These are phyloP conservation scores for Candida ulmi DNA, from an alignment of 805 yeast genomes.

Conservation along the genomic window DNA sequence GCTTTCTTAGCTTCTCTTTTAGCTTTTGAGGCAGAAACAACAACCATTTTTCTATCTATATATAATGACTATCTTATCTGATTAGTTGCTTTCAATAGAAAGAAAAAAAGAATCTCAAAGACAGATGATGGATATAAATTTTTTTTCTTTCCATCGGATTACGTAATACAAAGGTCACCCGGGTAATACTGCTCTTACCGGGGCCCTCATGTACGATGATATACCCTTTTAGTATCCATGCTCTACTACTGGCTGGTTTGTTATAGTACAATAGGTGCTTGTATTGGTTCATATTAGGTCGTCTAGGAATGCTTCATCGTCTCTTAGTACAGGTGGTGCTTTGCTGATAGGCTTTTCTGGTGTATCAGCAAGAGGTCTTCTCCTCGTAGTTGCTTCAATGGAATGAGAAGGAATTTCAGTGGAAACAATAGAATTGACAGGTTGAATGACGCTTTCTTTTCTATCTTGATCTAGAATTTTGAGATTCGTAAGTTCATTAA, in stretches of 20 bases:
- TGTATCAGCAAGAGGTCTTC: too few relatives aligned
- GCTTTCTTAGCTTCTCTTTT: constrained; percentile 97
- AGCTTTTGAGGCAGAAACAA: constrained; percentile 83
- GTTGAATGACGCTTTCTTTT: too few relatives aligned
- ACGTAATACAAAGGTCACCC: neutral
- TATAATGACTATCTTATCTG: constrained; percentile 8
- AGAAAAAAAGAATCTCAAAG: neutral
- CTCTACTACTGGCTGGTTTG: neutral
- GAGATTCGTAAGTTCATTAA: constrained; percentile 10
- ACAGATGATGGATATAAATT: neutral
- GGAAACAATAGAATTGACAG: too few relatives aligned
- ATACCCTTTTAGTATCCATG: too few relatives aligned
- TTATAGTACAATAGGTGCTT: neutral
- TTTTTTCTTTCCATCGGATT: neutral
- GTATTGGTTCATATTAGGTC: constrained; percentile 6
- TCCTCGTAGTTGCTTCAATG: too few relatives aligned
- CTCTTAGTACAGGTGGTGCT: constrained; percentile 13
- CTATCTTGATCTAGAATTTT: constrained; percentile 5
- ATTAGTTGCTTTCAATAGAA: neutral
- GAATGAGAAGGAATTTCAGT: too few relatives aligned
- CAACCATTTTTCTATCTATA: constrained; percentile 2
- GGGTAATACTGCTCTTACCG: constrained; percentile 1
- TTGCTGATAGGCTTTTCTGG: constrained; percentile 4
- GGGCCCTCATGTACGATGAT: neutral
- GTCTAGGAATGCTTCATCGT: constrained; percentile 21